Conservation (phyloP, 2,329 filamentous ascomycete genomes). For the Botrytis byssoidea region DNA sequence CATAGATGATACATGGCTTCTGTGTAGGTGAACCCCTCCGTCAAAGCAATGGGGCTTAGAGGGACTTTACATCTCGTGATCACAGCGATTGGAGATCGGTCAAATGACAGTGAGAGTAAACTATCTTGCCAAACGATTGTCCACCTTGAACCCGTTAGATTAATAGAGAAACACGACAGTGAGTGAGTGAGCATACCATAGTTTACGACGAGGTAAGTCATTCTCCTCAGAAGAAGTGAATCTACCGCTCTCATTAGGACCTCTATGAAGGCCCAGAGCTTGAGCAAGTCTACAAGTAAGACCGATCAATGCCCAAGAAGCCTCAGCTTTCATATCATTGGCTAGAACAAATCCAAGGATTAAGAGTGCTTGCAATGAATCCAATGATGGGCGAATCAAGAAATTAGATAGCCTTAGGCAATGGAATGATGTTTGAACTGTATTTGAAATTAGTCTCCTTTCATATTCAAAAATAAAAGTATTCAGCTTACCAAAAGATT, state of each 20-base stretch:
- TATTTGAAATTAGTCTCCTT: neutral
- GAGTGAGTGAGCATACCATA: conserved; percentile 32
- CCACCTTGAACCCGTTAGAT: conserved; percentile 44
- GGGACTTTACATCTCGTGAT: conserved; percentile 44
- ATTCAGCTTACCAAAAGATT: conserved; percentile 46
- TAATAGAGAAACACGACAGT: neutral
- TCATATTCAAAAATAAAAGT: neutral
- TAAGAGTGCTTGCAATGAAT: conserved; percentile 63
- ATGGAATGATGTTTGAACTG: conserved; percentile 53
- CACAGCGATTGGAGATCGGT: conserved; percentile 62
- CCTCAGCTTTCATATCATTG: conserved; percentile 69
- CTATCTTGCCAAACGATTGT: conserved; percentile 67
- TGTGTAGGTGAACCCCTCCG: conserved; percentile 56
- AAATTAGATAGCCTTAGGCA: conserved; percentile 64
- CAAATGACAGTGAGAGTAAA: conserved; percentile 63
- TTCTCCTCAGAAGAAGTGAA: conserved; percentile 35
- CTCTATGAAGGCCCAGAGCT: conserved; percentile 58
- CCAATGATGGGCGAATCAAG: conserved; percentile 60
- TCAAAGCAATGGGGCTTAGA: conserved; percentile 53
- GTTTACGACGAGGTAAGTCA: conserved; percentile 35
- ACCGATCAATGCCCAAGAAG: conserved; percentile 63
- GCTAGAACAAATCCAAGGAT: conserved; percentile 62
- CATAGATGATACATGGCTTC: conserved; percentile 66
- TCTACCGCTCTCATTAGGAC: conserved; percentile 33
- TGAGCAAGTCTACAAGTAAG: conserved; percentile 65